Base-by-base conservation (phyloP, 805 yeast species). In the Starmerella bacillaris region DNA sequence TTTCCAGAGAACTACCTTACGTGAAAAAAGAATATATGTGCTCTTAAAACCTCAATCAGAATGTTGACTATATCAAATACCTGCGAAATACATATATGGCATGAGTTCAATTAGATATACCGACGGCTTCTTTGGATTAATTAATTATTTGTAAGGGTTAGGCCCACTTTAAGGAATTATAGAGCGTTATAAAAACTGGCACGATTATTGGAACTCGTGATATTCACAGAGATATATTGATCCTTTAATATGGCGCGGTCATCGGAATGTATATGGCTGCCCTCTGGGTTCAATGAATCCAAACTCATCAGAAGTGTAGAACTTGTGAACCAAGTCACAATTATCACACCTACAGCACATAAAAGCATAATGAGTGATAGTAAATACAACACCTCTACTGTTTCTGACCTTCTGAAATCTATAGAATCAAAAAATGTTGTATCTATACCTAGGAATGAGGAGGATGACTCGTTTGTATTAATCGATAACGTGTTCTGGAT, bases 241-340 rank as follows among this genome's bases (percentile, higher is more conserved):
- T n/a, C n/a, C n/a, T n/a, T 26, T 15, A 6, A 18, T 11, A 26
- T 26, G 29, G 18, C 29, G 16, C n/a, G 29, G 29, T 32, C 36
- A 11, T 36, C 42, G 12, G 37, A 39, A 29, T 39, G 42, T 21
- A 29, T 27, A 2, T 39, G 33, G 33, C 17, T 24, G 21, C 16
- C 16, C 7, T 18, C 24, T 4, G 21, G 22, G 2, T 22, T n/a
- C 11, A n/a, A 11, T 18, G 35, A 21, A 16, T 5, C 20, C 14
- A 22, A 19, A 18, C n/a, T 37, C 2, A 5, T 27, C 12, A 21
- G 21, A 5, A 33, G 40, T 16, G 22, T 36, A 2, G 34, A 36
- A 4, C 37, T 35, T 8, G 32, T 34, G 4, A 14, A 19, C 15
- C 9, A 30, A 18, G 19, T 30, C 8, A 26, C 35, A 5, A 4